Conservation (phyloP, 345 rosid species). For the Pistacia atlantica region DNA sequence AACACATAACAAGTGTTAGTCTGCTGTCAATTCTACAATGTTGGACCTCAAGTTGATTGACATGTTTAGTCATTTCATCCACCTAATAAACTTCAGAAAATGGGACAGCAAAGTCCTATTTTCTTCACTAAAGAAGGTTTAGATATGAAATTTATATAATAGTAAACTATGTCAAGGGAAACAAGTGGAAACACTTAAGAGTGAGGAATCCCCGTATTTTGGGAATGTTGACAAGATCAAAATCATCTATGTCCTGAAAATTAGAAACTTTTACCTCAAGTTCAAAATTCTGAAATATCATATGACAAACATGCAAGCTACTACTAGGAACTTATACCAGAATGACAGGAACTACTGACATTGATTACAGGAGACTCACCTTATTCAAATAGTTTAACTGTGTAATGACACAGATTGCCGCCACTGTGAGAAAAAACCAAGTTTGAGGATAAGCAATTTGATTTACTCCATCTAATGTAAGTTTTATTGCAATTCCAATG, state of each 20-base stretch:
- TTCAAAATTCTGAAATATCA: neutral
- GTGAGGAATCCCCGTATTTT: neutral
- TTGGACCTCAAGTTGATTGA: neutral
- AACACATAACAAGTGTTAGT: neutral
- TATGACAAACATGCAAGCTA: neutral
- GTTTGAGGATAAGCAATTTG: slow-evolving; percentile 85
- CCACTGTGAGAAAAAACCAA: slow-evolving; percentile 89
- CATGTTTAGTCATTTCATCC: neutral
- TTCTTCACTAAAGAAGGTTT: neutral
- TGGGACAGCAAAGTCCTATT: neutral
- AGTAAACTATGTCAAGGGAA: neutral
- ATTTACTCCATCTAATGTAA: slow-evolving; percentile 79
- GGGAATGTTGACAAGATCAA: neutral
- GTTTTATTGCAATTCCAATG: slow-evolving; percentile 88
- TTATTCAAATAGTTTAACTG: slow-evolving; percentile 92
- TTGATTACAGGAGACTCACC: slow-evolving; percentile 36
- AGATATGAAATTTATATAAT: neutral
- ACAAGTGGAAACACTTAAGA: neutral
- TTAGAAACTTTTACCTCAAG: neutral
- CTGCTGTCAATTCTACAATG: neutral
- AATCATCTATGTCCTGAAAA: neutral
- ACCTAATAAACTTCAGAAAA: neutral
- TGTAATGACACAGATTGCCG: slow-evolving; percentile 75
- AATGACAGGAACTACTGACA: neutral
- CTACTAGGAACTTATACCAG: neutral